These are phyloP conservation scores for Boletellus deceptivus DNA, from an alignment of 1,284 basidiomycete genomes.

Conservation along the genomic window DNA sequence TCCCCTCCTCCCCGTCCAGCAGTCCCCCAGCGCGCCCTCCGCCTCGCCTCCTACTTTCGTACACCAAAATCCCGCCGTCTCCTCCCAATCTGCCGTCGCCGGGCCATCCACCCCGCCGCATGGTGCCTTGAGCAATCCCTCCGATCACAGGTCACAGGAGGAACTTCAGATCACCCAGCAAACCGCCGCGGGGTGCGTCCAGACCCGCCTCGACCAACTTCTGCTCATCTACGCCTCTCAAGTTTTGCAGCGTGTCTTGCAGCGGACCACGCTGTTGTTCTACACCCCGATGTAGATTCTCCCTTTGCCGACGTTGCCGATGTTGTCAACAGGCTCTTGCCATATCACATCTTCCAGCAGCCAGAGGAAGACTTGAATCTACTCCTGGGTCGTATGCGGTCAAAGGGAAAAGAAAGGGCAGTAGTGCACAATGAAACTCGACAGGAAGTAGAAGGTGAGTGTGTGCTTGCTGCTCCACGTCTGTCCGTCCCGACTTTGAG, in stretches of 20 bases:
- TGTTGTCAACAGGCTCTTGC: slow-evolving; percentile 62
- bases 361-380: slow-evolving; percentile 57
- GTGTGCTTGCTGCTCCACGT: neutral
- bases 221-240: slow-evolving; percentile 19
- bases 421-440: slow-evolving; percentile 38
- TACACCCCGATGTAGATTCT: slow-evolving; percentile 64
- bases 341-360: slow-evolving; percentile 76
- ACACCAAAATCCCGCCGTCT: slow-evolving; percentile 18
- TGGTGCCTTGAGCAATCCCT: neutral
- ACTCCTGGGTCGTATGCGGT: slow-evolving; percentile 31
- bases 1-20: slow-evolving; percentile 18
- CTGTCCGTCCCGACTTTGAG: neutral
- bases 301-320: slow-evolving; percentile 63
- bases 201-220: neutral
- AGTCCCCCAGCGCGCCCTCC: slow-evolving; percentile 2
- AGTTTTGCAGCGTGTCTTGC: slow-evolving; percentile 59
- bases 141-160: slow-evolving; percentile 29
- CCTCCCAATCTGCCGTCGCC: slow-evolving; percentile 24
- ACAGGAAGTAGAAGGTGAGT: slow-evolving; percentile 53
- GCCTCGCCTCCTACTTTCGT: slow-evolving; percentile 2
- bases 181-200: slow-evolving; percentile 48
- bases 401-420: slow-evolving; percentile 61
- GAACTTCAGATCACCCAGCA: slow-evolving; percentile 41
- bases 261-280: slow-evolving; percentile 56
- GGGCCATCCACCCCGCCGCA: slow-evolving; percentile 30